These are phyloP conservation scores for Phylloporus rhodoxanthus DNA, from an alignment of 768 basidiomycete species.

Conservation along the genomic window DNA sequence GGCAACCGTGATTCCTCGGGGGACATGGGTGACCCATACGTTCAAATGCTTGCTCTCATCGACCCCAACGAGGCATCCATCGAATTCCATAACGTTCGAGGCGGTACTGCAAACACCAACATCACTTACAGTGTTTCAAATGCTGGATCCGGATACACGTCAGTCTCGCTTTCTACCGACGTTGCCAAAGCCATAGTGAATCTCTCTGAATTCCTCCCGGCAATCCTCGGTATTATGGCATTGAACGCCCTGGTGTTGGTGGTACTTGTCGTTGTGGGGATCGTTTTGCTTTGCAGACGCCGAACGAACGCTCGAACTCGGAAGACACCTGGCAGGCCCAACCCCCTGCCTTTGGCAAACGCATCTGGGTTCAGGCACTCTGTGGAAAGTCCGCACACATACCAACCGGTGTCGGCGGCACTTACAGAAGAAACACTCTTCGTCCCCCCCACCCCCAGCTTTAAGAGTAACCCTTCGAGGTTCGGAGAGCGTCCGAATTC, in stretches of 20 bases:
- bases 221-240: conserved; percentile 68
- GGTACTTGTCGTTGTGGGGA: conserved; percentile 47
- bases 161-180: conserved; percentile 53
- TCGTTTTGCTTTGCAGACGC: conserved; percentile 50
- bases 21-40: conserved; percentile 68
- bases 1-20: conserved; percentile 67
- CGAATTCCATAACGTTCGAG: conserved; percentile 65
- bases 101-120: conserved; percentile 56
- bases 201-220: conserved; percentile 63
- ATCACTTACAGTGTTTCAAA: conserved; percentile 58
- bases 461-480: conserved; percentile 34
- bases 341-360: conserved; percentile 52
- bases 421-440: conserved; percentile 42
- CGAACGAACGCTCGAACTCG: conserved; percentile 33
- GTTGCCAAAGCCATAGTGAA: conserved; percentile 54
- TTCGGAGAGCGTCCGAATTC: conserved; percentile 39
- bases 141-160: conserved; percentile 39
- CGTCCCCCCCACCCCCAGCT: conserved; percentile 55
- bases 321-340: conserved; percentile 42
- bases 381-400: conserved; percentile 43
- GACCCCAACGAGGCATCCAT: conserved; percentile 64
- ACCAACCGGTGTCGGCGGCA: conserved; percentile 64
- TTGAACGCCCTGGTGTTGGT: conserved; percentile 71
- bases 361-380: conserved; percentile 23
- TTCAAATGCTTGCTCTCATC: conserved; percentile 66